These are phyloP conservation scores for Paecilomyces niveus DNA, from an alignment of 2,329 filamentous ascomycete genomes.

Conservation along the genomic window DNA sequence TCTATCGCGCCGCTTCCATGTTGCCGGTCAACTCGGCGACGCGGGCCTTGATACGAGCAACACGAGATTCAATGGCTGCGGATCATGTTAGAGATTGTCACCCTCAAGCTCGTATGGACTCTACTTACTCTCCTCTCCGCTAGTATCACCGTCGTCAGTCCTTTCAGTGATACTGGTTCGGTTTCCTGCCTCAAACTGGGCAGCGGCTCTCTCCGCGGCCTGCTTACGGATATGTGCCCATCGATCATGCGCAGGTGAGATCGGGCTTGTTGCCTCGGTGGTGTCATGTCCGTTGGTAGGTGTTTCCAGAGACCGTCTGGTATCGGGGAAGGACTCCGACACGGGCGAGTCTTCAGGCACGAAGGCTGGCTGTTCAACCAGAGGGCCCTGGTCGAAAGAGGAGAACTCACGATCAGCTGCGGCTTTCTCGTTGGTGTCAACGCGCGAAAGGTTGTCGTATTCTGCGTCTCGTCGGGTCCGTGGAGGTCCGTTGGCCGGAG, in stretches of 20 bases:
- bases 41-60: constrained; percentile 94
- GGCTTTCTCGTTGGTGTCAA: constrained; percentile 46
- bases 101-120: neutral
- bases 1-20: constrained; percentile 51
- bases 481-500: constrained; percentile 20
- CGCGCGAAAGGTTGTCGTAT: constrained; percentile 52
- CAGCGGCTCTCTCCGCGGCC: constrained; percentile 70
- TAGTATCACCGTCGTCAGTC: constrained; percentile 80
- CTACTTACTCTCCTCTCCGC: constrained; percentile 83
- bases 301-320: constrained; percentile 7
- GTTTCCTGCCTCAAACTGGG: constrained; percentile 59
- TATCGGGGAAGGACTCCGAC: constrained; percentile 10
- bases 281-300: constrained; percentile 13
- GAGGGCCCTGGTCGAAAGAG: constrained; percentile 80
- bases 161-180: constrained; percentile 51
- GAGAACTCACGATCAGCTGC: constrained; percentile 48
- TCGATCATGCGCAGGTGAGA: constrained; percentile 54
- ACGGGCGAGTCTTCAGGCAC: constrained; percentile 49
- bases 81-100: constrained; percentile 17
- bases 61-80: constrained; percentile 85
- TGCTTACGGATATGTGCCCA: constrained; percentile 98
- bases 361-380: constrained; percentile 80
- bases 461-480: constrained; percentile 44
- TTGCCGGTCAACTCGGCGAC: constrained; percentile 89
- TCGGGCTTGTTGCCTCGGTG: constrained; percentile 1